Conservation (phyloP, 495 filamentous ascomycete species). For the Xylaria palmicola region DNA sequence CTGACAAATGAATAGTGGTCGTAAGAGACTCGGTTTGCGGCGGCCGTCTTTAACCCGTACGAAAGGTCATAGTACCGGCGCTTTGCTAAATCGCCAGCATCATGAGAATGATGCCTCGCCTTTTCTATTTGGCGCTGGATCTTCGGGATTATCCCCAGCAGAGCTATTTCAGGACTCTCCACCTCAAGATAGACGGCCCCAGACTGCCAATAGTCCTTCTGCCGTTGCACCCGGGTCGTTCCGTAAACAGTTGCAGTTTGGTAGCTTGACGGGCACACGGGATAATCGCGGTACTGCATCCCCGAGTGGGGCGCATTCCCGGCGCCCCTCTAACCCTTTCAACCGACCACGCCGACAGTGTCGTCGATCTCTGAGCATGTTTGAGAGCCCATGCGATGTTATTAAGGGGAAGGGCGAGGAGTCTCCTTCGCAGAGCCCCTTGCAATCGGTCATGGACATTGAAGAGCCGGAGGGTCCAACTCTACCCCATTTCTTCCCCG, state of each 20-base stretch:
- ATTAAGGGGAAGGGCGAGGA: slow-evolving; percentile 66
- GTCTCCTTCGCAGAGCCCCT: slow-evolving; percentile 43
- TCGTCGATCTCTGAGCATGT: slow-evolving; percentile 94
- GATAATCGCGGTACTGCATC: slow-evolving; percentile 62
- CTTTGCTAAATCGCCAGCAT: slow-evolving; percentile 33
- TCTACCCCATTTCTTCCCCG: slow-evolving; percentile 81
- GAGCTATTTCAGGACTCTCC: slow-evolving; percentile 82
- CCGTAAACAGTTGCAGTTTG: slow-evolving; percentile 62
- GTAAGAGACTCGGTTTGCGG: slow-evolving; percentile 57
- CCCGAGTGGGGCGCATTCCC: slow-evolving; percentile 65
- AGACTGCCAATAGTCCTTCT: slow-evolving; percentile 55
- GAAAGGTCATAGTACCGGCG: slow-evolving; percentile 57
- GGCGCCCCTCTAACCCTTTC: slow-evolving; percentile 69
- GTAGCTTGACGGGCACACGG: slow-evolving; percentile 41
- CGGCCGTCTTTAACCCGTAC: slow-evolving; percentile 61
- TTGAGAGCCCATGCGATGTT: slow-evolving; percentile 84
- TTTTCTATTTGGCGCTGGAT: slow-evolving; percentile 72
- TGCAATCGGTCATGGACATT: slow-evolving; percentile 76
- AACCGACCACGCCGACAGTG: slow-evolving; percentile 83
- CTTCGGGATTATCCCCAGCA: slow-evolving; percentile 62
- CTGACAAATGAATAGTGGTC: slow-evolving; percentile 38
- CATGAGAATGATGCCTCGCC: slow-evolving; percentile 66
- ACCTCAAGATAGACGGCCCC: slow-evolving; percentile 63
- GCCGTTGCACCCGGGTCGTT: slow-evolving; percentile 48
- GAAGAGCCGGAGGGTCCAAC: slow-evolving; percentile 63